Conservation (phyloP, 129 eudicot species). For the Artemisia tridentata region DNA sequence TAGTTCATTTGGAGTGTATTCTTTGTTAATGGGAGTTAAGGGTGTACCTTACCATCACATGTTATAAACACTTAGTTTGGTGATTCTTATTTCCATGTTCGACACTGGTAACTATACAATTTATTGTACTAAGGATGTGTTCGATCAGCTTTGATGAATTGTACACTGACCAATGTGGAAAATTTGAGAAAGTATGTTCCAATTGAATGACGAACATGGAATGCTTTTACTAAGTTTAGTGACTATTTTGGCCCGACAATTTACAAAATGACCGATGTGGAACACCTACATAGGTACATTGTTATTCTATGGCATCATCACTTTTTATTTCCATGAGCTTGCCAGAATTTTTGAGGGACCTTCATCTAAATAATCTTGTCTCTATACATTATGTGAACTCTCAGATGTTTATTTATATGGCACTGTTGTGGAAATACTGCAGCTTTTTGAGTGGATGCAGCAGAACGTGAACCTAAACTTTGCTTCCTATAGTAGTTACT, state of each 20-base stretch:
- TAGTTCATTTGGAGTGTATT: not conserved
- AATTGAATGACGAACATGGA: too few species aligned
- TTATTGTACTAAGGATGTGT: too few species aligned
- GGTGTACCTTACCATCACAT: not conserved
- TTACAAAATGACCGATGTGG: too few species aligned
- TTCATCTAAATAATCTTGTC: not conserved
- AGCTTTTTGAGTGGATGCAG: slow-evolving; percentile 95
- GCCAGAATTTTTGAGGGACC: not conserved
- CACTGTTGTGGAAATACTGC: slow-evolving; percentile 27
- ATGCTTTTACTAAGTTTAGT: too few species aligned
- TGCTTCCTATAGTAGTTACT: slow-evolving; percentile 86
- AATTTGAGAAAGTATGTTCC: too few species aligned
- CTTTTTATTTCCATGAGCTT: not conserved
- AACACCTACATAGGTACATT: too few species aligned
- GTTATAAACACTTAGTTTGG: not conserved
- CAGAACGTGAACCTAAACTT: slow-evolving; percentile 55
- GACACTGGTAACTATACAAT: too few species aligned
- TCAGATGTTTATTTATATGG: not conserved
- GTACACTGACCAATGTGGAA: too few species aligned
- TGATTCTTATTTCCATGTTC: not conserved
- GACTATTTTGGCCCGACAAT: too few species aligned
- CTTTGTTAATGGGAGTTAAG: not conserved
- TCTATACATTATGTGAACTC: not conserved
- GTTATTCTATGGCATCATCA: too few species aligned
- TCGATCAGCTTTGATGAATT: too few species aligned